Conservation (phyloP, 208 protist species). For the Phytomonas francai region DNA sequence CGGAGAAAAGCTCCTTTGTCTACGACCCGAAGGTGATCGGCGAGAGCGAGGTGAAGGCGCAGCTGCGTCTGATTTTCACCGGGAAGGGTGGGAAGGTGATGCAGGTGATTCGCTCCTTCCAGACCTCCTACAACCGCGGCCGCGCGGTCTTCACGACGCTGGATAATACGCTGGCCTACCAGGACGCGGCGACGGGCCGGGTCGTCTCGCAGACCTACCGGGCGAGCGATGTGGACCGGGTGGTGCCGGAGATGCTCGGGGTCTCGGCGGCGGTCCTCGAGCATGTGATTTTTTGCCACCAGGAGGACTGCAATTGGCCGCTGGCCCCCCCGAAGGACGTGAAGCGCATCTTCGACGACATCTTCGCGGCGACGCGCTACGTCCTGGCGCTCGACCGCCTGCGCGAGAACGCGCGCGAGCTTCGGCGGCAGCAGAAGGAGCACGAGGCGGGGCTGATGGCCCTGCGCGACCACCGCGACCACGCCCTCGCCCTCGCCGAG, state of each 20-base stretch:
- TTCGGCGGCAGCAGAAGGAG: conserved; percentile 76
- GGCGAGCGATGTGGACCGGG: conserved; percentile 93
- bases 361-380: conserved; percentile 96
- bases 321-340: conserved; percentile 88
- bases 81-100: conserved; percentile 74
- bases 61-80: conserved; percentile 94
- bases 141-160: conserved; percentile 91
- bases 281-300: conserved; percentile 97
- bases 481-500: conserved; percentile 35
- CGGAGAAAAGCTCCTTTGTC: conserved; percentile 93
- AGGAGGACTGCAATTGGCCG: conserved; percentile 98
- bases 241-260: conserved; percentile 95
- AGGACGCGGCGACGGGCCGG: conserved; percentile 79
- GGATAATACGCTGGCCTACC: conserved; percentile 90
- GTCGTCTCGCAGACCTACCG: conserved; percentile 78
- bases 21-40: conserved; percentile 96
- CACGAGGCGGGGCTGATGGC: conserved; percentile 68
- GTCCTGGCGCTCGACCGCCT: conserved; percentile 84
- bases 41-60: conserved; percentile 94
- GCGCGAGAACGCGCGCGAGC: conserved; percentile 80
- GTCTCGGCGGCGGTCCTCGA: conserved; percentile 96
- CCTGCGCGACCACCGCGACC: conserved; percentile 70
- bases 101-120: conserved; percentile 90
- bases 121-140: conserved; percentile 80
- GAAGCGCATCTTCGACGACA: conserved; percentile 98